Evolutionary conservation across 1,284 basidiomycete genomes (phyloP), one percentile per base, ranked within the genome.

Genomic region (Apiotrichum sp.): DNA sequence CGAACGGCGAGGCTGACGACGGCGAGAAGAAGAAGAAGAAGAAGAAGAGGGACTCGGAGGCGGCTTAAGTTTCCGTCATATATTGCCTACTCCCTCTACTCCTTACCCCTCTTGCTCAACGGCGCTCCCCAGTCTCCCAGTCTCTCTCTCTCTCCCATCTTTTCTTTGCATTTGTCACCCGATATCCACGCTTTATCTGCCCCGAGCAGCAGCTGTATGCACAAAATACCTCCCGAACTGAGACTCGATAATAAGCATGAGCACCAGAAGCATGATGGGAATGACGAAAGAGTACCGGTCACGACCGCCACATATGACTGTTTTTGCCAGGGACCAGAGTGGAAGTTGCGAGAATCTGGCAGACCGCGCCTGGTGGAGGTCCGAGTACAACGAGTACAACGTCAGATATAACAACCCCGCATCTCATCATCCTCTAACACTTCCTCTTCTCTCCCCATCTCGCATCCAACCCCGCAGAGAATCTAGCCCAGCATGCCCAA

Each of bases 31-130:
- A 79, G 74, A 59, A 88, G 87, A 69, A 72, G 77, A 89, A 87
- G 78, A 88, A 87, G 76, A 86, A 84, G 77, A 83, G 82, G 76
- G 62, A 67, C 40, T 69, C 67, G 31, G 59, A 49, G 50, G 53
- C 48, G 9, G 44, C 49, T 33, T 52, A 52, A 42, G 35, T 11
- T 36, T 36, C n/a, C 13, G 33, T 31, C 35, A 38, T 10, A n/a
- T 50, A 29, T 42, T 36, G 35, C 11, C 35, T 49, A 16, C 33
- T 43, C 34, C 2, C 16, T 3, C 36, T 49, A 9, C 38, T 49
- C 36, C 47, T 34, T 13, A 36, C 14, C 45, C 8, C 40, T n/a
- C 9, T 5, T n/a, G 7, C 45, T 6, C 33, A 9, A 34, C 32
- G 32, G 41, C 31, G 13, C 29, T n/a, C 36, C 39, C 22, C 50